Evolutionary conservation across 768 basidiomycete species (phyloP).

Genomic region (Pilatotrama ljubarskyi): DNA sequence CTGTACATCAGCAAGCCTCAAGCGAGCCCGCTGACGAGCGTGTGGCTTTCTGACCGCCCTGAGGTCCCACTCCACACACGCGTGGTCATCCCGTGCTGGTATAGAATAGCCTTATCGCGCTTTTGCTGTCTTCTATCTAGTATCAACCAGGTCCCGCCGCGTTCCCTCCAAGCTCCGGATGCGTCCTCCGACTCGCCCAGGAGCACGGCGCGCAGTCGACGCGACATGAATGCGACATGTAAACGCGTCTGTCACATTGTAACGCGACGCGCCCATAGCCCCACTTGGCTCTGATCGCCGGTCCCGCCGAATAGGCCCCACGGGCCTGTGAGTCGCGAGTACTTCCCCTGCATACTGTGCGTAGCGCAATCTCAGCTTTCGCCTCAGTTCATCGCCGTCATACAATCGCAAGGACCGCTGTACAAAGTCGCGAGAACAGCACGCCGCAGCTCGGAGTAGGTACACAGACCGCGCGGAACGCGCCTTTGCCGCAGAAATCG

Average conservation of each 20-base stretch:
- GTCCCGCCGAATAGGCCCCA: too few relatives aligned
- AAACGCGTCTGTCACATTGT: slow-evolving; percentile 10
- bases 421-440: background rate
- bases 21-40: background rate
- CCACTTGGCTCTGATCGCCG: background rate
- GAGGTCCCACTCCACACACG: slow-evolving; percentile 4
- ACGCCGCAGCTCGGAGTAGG: background rate
- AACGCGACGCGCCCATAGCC: background rate
- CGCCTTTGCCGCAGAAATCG: background rate
- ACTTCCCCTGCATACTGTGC: too few relatives aligned
- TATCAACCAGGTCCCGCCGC: background rate
- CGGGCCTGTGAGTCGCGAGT: too few relatives aligned
- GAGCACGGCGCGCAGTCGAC: background rate
- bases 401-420: background rate
- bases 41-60: background rate
- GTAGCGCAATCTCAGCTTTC: too few relatives aligned
- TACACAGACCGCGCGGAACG: background rate
- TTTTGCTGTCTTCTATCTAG: background rate
- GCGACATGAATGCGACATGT: too few relatives aligned
- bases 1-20: background rate
- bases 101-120: background rate
- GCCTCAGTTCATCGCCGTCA: too few relatives aligned
- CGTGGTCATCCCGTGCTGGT: background rate
- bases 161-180: background rate
- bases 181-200: background rate